A percentile compares a stretch with the other conserved stretches of the same genome.
These are phyloP conservation scores for Yamadazyma takamatsuzukensis DNA, from an alignment of 805 yeast species.

Conservation along the genomic window DNA sequence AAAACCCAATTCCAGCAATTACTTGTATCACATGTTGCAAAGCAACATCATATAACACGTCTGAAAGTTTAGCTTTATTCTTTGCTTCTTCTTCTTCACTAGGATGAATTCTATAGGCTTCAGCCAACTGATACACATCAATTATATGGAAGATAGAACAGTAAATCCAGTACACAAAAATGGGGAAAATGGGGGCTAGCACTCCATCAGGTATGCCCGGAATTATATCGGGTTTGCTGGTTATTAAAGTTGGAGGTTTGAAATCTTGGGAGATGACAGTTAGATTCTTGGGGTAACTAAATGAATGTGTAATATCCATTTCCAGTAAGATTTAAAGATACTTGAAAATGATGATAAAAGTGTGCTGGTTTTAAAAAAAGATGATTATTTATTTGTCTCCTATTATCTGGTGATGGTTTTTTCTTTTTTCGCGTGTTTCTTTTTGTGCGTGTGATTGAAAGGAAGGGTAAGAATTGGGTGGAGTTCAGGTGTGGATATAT, in stretches of 20 bases:
- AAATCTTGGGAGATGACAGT: slow-evolving; percentile 6
- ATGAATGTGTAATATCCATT: too few species aligned
- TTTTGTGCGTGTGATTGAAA: too few species aligned
- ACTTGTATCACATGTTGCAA: slow-evolving; percentile 85
- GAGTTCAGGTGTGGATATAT: too few species aligned
- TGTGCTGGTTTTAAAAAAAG: too few species aligned
- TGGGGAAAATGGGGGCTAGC: slow-evolving; percentile 70
- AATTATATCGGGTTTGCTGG: slow-evolving; percentile 43
- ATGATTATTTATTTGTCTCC: too few species aligned
- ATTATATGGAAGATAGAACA: slow-evolving; percentile 71
- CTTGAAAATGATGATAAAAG: too few species aligned
- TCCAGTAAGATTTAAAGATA: too few species aligned
- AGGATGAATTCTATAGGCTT: slow-evolving; percentile 85
- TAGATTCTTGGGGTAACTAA: slow-evolving; percentile 9
- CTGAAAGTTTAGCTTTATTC: slow-evolving; percentile 66
- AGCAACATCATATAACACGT: slow-evolving; percentile 78
- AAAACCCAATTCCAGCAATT: slow-evolving; percentile 56
- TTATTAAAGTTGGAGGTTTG: slow-evolving; percentile 14
- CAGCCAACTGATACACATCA: slow-evolving; percentile 74
- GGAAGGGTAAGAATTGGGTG: too few species aligned
- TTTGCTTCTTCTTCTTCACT: slow-evolving; percentile 75
- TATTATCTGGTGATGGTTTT: too few species aligned
- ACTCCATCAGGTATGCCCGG: slow-evolving; percentile 67
- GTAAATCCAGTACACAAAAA: slow-evolving; percentile 79
- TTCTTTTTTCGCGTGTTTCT: too few species aligned